Base-by-base conservation (phyloP, 1,139 yeast species). In the Hansenula lynferdii region DNA sequence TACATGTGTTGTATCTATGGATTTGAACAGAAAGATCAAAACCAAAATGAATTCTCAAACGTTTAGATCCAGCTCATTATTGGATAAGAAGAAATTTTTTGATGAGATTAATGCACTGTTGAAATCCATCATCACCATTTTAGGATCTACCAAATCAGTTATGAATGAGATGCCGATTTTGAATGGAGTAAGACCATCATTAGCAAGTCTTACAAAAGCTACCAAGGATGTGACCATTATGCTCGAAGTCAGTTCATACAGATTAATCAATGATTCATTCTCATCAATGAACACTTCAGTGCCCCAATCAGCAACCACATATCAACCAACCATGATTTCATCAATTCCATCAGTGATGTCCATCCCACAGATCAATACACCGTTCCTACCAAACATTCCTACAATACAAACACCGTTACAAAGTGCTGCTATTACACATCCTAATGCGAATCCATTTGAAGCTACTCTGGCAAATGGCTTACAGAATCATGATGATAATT, bases 171-270 rank as follows among this genome's bases (percentile, higher is more conserved):
- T 87, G 42, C 92, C 95, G 0, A 73, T 80, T 12, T 67, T 90
- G 37, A 82, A 85, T 50, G 96, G 85, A 41, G 85, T 85, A 4
- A 69, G 96, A 44, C 78, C 86, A 6, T 81, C 85, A 8, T 73
- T 90, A 65, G 86, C 96, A 0, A 76, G 80, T 25, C 66, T 90
- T 42, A 89, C 97, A 0, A 80, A 87, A 46, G 84, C 90, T 5
- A 86, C 96, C 3, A 90, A 90, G 54, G 97, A 90, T 52, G 85
- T 90, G 11, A 89, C 97, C 0, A 79, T 85, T 12, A 69, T 85
- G 49, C 63, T 89, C 34, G 96, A 89, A 54, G 67, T 70, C 35
- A 74, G 81, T 38, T 66, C 79, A 7, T 74, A 75, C 56, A 70
- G 72, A 40, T 31, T 65, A 53, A 39, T 62, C 56, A 37, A 54